These are phyloP conservation scores for Fusarium annulatum DNA, from an alignment of 2,329 filamentous ascomycete genomes.

Conservation along the genomic window DNA sequence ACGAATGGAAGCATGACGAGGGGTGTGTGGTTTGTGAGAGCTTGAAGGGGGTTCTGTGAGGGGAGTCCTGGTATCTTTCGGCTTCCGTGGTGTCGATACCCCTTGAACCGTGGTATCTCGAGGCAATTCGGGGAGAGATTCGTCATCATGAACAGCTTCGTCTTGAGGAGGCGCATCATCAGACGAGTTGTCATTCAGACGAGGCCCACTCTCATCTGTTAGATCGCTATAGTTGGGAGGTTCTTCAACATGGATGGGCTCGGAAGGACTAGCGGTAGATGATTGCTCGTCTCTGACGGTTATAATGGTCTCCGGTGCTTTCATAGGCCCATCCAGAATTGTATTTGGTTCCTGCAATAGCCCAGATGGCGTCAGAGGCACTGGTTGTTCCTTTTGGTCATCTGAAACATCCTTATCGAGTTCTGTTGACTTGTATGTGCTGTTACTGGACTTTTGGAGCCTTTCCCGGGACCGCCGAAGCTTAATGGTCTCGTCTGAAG, in stretches of 20 bases:
- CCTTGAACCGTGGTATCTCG: neutral
- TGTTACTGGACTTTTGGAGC: neutral
- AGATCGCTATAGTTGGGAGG: neutral
- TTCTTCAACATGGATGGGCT: neutral
- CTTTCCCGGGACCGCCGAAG: neutral
- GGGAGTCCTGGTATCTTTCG: neutral
- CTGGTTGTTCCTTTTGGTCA: neutral
- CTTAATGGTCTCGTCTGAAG: neutral
- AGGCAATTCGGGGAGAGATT: neutral
- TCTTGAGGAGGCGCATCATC: neutral
- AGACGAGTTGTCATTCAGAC: neutral
- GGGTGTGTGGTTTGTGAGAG: conserved; percentile 44
- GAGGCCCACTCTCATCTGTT: neutral
- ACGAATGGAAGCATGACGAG: conserved; percentile 39
- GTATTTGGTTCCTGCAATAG: neutral
- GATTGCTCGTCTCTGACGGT: neutral
- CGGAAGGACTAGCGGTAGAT: neutral
- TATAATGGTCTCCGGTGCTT: neutral
- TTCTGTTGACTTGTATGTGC: neutral
- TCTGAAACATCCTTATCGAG: neutral
- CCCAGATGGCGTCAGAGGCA: neutral
- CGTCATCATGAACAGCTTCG: neutral
- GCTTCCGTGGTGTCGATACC: conserved; percentile 14
- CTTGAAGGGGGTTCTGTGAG: conserved; percentile 24
- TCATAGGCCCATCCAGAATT: neutral